phyloP scores from a whole-genome alignment of 306 rosid species.

The Cucumis sativus region DNA sequence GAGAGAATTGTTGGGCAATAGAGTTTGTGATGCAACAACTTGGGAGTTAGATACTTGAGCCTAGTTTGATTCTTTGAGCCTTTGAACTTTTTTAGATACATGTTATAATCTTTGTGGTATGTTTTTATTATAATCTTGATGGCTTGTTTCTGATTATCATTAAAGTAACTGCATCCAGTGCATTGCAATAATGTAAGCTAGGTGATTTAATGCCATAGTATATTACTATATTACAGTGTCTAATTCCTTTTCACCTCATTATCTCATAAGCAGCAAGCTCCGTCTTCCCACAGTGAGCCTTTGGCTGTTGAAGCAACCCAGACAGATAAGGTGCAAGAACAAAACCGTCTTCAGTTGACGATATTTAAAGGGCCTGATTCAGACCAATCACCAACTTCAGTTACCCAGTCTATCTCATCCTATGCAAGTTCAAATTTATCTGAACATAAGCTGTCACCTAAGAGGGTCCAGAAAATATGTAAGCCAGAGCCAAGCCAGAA shows the following conservation, averaged over 20 bases:
- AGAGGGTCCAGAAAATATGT: slow-evolving; percentile 14
- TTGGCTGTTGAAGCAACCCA: slow-evolving; percentile 20
- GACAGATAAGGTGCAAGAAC: slow-evolving; percentile 25
- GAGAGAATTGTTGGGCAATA: background rate
- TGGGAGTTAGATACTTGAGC: background rate
- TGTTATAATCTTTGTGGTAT: background rate
- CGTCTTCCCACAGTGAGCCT: slow-evolving; percentile 24
- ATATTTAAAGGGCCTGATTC: slow-evolving; percentile 27
- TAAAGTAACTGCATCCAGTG: background rate
- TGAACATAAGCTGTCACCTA: slow-evolving; percentile 25
- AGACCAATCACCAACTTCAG: slow-evolving; percentile 63
- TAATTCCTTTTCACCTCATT: background rate
- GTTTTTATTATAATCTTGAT: background rate
- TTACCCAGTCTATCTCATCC: slow-evolving; percentile 54
- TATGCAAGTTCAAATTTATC: slow-evolving; percentile 30
- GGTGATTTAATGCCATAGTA: background rate
- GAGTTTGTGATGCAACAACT: background rate
- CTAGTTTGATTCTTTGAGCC: too few relatives aligned
- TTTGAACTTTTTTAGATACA: background rate
- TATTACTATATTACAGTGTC: background rate
- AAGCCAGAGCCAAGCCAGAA: slow-evolving; percentile 19
- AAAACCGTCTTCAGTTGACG: slow-evolving; percentile 32
- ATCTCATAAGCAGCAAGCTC: slow-evolving; percentile 32
- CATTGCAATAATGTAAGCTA: background rate
- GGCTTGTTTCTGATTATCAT: background rate